These are phyloP conservation scores for Erigeron canadensis DNA, from an alignment of 129 eudicot genomes.

Conservation along the genomic window DNA sequence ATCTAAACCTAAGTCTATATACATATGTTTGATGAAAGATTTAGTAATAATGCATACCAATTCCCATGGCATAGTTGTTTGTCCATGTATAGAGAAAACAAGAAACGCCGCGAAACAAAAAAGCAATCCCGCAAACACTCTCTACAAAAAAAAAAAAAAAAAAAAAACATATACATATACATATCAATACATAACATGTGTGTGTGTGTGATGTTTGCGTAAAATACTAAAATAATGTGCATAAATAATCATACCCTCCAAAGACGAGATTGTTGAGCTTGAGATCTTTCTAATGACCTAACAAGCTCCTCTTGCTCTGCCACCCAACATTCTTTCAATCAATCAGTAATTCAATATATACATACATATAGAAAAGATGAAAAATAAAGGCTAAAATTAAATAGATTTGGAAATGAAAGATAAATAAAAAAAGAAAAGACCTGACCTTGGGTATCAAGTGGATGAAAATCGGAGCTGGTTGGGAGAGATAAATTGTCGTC, in stretches of 20 bases:
- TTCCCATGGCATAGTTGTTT: conserved; percentile 79
- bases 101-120: conserved; percentile 57
- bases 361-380: neutral
- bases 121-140: conserved; percentile 56
- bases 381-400: neutral
- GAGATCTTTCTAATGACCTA: conserved; percentile 64
- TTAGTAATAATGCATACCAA: conserved; percentile 44
- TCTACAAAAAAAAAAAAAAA: conserved; percentile 34
- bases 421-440: neutral
- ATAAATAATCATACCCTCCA: conserved; percentile 80
- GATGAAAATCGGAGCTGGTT: conserved; percentile 70
- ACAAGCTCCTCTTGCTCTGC: conserved; percentile 93
- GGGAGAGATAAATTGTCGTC: conserved; percentile 65
- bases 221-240: neutral
- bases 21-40: neutral
- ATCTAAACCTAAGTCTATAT: neutral
- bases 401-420: conserved; percentile 8
- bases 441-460: conserved; percentile 73
- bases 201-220: neutral
- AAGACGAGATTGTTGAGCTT: conserved; percentile 64
- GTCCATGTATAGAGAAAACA: conserved; percentile 66
- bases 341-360: neutral
- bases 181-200: neutral
- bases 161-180: conserved; percentile 4
- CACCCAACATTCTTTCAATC: neutral